Conservation (phyloP, 1,139 yeast genomes). For the Meyerozyma guilliermondii region DNA sequence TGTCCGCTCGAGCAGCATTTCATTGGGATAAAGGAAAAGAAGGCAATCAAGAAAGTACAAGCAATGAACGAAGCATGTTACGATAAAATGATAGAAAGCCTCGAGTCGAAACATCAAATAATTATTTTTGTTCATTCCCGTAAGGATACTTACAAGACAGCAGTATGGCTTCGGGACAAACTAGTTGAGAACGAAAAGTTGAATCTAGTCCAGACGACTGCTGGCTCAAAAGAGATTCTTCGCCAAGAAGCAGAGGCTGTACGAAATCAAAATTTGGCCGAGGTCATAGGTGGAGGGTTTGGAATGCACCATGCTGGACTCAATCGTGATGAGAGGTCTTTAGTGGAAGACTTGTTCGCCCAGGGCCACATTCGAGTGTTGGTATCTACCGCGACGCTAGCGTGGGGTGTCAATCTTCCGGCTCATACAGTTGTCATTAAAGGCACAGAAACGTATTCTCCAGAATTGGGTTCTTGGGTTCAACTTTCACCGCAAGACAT, state of each 20-base stretch:
- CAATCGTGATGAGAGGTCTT: constrained; percentile 63
- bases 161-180: constrained; percentile 63
- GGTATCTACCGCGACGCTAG: constrained; percentile 92
- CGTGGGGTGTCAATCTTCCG: constrained; percentile 98
- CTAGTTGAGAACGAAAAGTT: constrained; percentile 53
- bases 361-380: constrained; percentile 79
- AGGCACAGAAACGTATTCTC: constrained; percentile 92
- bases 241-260: constrained; percentile 57
- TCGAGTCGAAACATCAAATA: constrained; percentile 57
- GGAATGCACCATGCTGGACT: constrained; percentile 97
- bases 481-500: constrained; percentile 92
- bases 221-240: constrained; percentile 59
- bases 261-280: constrained; percentile 51
- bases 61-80: constrained; percentile 92
- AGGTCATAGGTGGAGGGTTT: constrained; percentile 64
- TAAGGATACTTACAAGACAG: constrained; percentile 85
- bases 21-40: constrained; percentile 82
- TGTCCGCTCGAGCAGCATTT: constrained; percentile 89
- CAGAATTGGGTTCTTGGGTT: constrained; percentile 84
- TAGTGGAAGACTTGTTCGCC: constrained; percentile 83
- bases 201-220: constrained; percentile 45
- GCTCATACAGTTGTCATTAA: constrained; percentile 95
- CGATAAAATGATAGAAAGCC: constrained; percentile 71
- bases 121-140: constrained; percentile 92
- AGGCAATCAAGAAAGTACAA: constrained; percentile 68